Conservation (phyloP, 1,284 basidiomycete species). For the Cryptococcus sp. region DNA sequence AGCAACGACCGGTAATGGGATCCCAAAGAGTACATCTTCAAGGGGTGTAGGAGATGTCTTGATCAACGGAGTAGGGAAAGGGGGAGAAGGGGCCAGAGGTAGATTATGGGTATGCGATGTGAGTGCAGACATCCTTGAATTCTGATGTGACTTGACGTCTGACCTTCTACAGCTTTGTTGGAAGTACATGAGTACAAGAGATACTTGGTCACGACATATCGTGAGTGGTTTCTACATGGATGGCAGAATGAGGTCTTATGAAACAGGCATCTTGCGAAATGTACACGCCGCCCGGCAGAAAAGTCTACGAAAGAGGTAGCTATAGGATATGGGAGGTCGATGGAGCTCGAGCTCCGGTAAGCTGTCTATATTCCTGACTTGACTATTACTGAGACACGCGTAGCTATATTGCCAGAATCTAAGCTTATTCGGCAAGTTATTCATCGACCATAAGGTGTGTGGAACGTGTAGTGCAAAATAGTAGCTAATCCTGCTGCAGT, state of each 20-base stretch:
- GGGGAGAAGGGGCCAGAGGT: conserved; percentile 43
- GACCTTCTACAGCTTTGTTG: conserved; percentile 62
- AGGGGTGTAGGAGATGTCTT: conserved; percentile 52
- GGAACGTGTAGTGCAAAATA: neutral
- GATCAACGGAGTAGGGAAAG: conserved; percentile 58
- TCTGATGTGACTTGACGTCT: neutral
- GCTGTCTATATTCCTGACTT: conserved; percentile 12
- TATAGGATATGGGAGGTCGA: conserved; percentile 96
- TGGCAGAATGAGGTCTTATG: conserved; percentile 1
- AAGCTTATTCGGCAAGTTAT: conserved; percentile 94
- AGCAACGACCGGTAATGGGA: neutral
- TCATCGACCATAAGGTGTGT: conserved; percentile 83
- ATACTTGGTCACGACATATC: conserved; percentile 66
- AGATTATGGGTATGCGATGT: conserved; percentile 47
- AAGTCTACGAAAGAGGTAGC: conserved; percentile 85
- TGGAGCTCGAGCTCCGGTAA: conserved; percentile 74
- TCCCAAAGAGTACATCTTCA: conserved; percentile 1
- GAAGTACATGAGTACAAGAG: conserved; percentile 84
- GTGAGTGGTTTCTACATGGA: conserved; percentile 51
- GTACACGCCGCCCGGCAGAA: conserved; percentile 76
- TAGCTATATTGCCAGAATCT: conserved; percentile 95
- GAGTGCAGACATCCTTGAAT: conserved; percentile 6
- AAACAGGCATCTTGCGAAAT: conserved; percentile 64
- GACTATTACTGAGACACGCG: conserved; percentile 3
- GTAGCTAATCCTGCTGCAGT: conserved; percentile 45